A percentile compares a stretch with the other conserved stretches of the same genome.
Evolutionary conservation across 2,329 filamentous ascomycete genomes (phyloP).

Genomic region (Pseudogymnoascus sp.): DNA sequence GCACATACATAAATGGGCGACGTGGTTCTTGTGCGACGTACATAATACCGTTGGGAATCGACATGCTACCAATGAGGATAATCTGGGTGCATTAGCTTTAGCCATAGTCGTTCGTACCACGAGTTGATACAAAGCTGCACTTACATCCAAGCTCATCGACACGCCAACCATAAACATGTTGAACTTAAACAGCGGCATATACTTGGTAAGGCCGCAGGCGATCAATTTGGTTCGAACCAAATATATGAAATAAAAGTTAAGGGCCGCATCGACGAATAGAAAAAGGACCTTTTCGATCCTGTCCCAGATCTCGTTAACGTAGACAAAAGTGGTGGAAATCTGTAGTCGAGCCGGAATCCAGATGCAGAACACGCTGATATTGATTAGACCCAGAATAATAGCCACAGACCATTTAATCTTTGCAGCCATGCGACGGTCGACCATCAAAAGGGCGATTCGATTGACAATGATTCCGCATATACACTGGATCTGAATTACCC

Average conservation of each 20-base stretch:
- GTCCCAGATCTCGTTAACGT: conserved; percentile 43
- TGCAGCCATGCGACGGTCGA: conserved; percentile 24
- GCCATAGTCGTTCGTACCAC: not conserved
- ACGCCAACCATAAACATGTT: conserved; percentile 33
- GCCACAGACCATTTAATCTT: conserved; percentile 26
- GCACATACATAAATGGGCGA: not conserved
- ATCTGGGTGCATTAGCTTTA: not conserved
- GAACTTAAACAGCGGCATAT: conserved; percentile 31
- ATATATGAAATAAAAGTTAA: conserved; percentile 43
- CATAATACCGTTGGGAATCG: conserved; percentile 27
- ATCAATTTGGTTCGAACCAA: conserved; percentile 31
- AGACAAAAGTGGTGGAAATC: conserved; percentile 32
- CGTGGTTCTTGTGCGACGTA: not conserved
- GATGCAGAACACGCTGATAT: conserved; percentile 43
- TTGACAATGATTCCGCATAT: conserved; percentile 50
- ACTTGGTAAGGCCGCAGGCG: conserved; percentile 32
- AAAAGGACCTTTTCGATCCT: conserved; percentile 43
- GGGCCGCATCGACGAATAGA: conserved; percentile 38
- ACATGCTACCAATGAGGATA: conserved; percentile 28
- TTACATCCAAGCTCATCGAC: conserved; percentile 33
- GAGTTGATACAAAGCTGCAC: not conserved
- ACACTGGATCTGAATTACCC: conserved; percentile 41
- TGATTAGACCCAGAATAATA: conserved; percentile 30
- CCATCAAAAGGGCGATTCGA: conserved; percentile 41
- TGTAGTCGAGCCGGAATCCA: conserved; percentile 43